Evolutionary conservation across 495 filamentous ascomycete genomes (phyloP).

Genomic region (Penicillium chermesinum): DNA sequence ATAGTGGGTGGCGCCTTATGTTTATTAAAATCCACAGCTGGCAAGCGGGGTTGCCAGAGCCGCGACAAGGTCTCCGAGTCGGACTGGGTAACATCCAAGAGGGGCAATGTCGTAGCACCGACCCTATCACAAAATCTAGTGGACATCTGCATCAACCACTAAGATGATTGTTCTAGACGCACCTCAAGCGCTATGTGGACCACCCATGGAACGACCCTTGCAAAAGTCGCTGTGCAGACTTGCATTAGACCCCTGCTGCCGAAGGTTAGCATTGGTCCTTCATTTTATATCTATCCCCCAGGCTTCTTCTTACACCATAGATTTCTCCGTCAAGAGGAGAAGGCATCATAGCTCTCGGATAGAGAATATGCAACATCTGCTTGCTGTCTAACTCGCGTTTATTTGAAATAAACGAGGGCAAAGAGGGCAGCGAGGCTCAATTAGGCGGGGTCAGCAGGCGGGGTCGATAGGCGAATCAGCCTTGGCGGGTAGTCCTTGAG

Average conservation of each 20-base stretch:
- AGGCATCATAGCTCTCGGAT: too few relatives aligned
- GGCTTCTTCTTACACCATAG: too few relatives aligned
- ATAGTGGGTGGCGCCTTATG: too few relatives aligned
- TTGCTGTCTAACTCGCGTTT: too few relatives aligned
- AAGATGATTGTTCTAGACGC: not conserved
- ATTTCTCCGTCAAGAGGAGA: too few relatives aligned
- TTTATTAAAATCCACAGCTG: too few relatives aligned
- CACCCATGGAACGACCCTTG: not conserved
- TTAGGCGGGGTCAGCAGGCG: too few relatives aligned
- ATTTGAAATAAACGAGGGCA: not conserved
- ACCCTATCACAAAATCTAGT: not conserved
- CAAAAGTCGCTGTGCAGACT: not conserved
- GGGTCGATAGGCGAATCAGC: not conserved
- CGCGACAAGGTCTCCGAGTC: not conserved
- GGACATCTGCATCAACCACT: not conserved
- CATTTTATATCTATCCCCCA: too few relatives aligned
- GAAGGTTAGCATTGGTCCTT: too few relatives aligned
- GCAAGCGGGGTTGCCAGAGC: not conserved
- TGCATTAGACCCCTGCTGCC: not conserved
- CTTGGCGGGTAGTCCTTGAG: not conserved
- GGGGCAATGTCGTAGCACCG: not conserved
- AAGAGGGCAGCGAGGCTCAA: not conserved
- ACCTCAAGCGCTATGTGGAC: not conserved
- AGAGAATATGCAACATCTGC: too few relatives aligned
- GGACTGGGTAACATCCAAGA: too few relatives aligned